Base-by-base conservation (phyloP, 2,329 filamentous ascomycete genomes). In the Dothistroma septosporum region DNA sequence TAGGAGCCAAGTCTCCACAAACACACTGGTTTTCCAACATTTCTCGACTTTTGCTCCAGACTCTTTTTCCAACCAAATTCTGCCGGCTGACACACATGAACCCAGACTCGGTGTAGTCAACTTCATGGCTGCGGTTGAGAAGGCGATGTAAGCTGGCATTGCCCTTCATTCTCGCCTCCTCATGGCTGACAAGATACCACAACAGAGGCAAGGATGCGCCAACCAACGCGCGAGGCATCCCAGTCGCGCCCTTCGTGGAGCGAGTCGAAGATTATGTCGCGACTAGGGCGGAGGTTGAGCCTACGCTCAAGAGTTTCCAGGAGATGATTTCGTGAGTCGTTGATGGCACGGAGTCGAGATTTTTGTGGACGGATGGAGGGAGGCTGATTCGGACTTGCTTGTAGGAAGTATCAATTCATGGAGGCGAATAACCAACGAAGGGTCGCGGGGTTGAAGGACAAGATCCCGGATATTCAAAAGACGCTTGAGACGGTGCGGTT, bases 361-460 rank as follows among this genome's bases (percentile, higher is more conserved):
- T 2, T 28, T 28, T 28, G 24, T 2, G 24, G 6, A 28, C 24
- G 24, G 6, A 28, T 49, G 31, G 11, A 22, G 14, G 11, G 21
- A 21, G 53, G 57, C 35, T 52, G 47, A 55, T 12, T 2, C 54
- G 35, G 5, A 28, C 31, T 10, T 28, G 24, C 24, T 72, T 73
- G 75, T 74, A 96, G 92, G 69, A 99, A 99, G 83, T 99, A 99
- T 80, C 94, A 97, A 76, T 99, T 97, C 79, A 99, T 99, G 94
- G 92, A 97, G 79, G 82, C 89, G 74, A 97, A 96, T 76, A 90
- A 94, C 61, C 89, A 96, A 76, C 85, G 91, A 65, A 85, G 94
- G 53, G 88, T 90, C 57, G 82, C 83, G 4, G 92, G 92, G 1
- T 80, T 99, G 59, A 90, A 88, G 72, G 92, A 97, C 73, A 99